Evolutionary conservation across 352 stramenopile species (phyloP).

Genomic region (Pythium plurisporium): DNA sequence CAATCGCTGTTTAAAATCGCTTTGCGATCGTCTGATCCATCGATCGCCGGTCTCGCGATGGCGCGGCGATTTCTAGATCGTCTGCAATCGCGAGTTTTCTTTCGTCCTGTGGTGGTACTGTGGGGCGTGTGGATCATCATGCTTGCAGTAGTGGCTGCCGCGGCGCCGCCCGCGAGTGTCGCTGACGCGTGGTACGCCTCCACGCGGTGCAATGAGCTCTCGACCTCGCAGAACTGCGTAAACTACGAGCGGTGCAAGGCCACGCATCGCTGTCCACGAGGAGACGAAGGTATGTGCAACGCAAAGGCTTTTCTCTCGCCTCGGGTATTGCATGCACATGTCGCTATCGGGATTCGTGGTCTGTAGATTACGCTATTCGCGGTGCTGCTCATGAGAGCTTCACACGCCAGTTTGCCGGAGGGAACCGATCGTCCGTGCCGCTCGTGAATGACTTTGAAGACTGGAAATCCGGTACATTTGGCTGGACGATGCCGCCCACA

Average conservation of each 20-base stretch:
- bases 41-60: background rate
- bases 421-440: conserved; percentile 55
- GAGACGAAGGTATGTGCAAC: conserved; percentile 56
- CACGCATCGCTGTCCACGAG: conserved; percentile 90
- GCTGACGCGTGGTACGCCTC: conserved; percentile 49
- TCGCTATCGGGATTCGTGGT: too few relatives aligned
- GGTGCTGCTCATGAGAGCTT: conserved; percentile 62
- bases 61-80: background rate
- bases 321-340: too few relatives aligned
- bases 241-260: conserved; percentile 94
- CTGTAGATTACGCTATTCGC: conserved; percentile 80
- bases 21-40: background rate
- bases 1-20: background rate
- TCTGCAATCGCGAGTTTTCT: background rate
- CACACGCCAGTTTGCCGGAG: conserved; percentile 77
- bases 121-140: background rate
- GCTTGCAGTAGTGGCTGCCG: background rate
- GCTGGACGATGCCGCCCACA: conserved; percentile 43
- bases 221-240: conserved; percentile 29
- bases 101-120: background rate
- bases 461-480: conserved; percentile 88
- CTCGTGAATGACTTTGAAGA: conserved; percentile 96
- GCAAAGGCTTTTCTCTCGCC: too few relatives aligned
- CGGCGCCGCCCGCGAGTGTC: conserved; percentile 2
- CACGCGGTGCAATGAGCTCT: conserved; percentile 59